Conservation (phyloP, 192 early-diverging fungal species). For the Piromyces finnis region DNA sequence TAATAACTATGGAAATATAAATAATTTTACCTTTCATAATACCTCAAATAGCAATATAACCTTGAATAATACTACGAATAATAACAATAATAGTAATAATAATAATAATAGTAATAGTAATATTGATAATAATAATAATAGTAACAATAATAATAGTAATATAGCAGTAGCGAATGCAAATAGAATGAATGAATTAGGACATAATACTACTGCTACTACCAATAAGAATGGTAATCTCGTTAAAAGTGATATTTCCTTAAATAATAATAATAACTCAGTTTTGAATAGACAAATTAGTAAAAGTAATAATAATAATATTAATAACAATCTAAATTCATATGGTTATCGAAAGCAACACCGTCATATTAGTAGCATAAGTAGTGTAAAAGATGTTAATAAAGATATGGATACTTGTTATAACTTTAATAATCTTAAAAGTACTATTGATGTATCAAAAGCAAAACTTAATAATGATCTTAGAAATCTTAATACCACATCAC, state of each 20-base stretch:
- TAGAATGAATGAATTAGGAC: no score
- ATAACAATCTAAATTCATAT: background rate
- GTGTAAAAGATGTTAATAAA: background rate
- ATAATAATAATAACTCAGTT: background rate
- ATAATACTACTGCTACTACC: no score
- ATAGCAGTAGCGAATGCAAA: background rate
- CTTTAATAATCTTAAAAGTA: background rate
- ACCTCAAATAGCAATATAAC: no score
- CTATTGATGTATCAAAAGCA: background rate
- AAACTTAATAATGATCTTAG: background rate
- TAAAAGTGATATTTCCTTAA: background rate
- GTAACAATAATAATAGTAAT: background rate
- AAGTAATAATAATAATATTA: background rate
- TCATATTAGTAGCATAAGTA: background rate
- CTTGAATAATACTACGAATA: no score
- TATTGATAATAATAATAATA: background rate
- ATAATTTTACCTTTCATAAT: background rate
- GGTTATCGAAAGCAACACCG: background rate
- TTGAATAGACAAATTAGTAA: background rate
- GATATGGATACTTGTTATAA: background rate
- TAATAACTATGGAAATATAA: background rate
- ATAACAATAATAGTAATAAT: no score
- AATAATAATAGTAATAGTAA: background rate
- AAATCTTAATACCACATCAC: background rate
- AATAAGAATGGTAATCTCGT: background rate